Percentiles rank a stretch among this genome's conserved stretches.
Evolutionary conservation across 371 early-diverging fungal species (phyloP).

Genomic region (Mucor sp.): DNA sequence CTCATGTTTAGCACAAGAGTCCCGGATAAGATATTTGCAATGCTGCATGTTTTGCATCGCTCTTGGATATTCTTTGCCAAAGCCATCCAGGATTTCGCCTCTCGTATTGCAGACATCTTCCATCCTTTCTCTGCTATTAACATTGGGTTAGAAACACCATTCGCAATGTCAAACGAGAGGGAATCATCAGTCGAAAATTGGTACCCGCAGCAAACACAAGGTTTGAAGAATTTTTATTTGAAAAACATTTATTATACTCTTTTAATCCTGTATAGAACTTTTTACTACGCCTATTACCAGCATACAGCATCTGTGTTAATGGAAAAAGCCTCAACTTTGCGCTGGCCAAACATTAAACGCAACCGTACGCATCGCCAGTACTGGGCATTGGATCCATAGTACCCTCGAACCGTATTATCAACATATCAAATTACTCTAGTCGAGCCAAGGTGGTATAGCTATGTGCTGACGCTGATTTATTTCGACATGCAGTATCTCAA

Average conservation of each 20-base stretch:
- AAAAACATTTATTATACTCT: neutral
- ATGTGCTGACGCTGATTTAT: neutral
- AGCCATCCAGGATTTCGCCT: too few relatives aligned
- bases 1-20: neutral
- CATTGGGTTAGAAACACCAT: neutral
- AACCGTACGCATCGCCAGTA: neutral
- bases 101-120: neutral
- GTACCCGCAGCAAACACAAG: neutral
- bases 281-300: neutral
- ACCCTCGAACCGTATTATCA: neutral
- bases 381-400: neutral
- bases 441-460: neutral
- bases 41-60: too few relatives aligned
- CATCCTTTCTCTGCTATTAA: neutral
- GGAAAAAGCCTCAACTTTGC: neutral
- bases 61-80: too few relatives aligned
- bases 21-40: too few relatives aligned
- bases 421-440: neutral
- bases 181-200: neutral
- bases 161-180: neutral
- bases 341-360: neutral
- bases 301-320: neutral
- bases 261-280: neutral
- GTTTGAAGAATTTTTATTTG: neutral
- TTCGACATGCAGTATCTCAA: neutral